Evolutionary conservation across 2,329 filamentous ascomycete species (phyloP).

Genomic region (Emergomyces pasteurianus): DNA sequence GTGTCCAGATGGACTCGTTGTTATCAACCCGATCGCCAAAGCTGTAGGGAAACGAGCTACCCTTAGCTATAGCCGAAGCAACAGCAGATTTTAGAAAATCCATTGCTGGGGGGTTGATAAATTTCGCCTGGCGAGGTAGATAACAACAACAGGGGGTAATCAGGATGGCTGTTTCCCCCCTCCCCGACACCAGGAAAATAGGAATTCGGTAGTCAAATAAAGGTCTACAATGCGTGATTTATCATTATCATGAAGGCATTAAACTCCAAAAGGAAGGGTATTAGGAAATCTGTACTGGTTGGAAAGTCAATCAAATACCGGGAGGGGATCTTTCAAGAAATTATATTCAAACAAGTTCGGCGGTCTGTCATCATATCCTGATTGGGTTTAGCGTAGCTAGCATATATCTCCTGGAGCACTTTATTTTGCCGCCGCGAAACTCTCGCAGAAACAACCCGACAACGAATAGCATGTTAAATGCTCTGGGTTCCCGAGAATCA

Average conservation of each 20-base stretch:
- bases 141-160: not conserved
- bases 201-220: not conserved
- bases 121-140: not conserved
- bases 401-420: no score
- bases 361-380: not conserved
- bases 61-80: conserved; percentile 90
- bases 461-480: no score
- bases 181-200: not conserved
- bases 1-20: conserved; percentile 89
- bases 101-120: conserved; percentile 43
- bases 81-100: conserved; percentile 97
- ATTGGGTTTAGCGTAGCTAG: not conserved
- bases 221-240: not conserved
- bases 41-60: conserved; percentile 80
- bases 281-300: not conserved
- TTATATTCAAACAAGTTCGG: not conserved
- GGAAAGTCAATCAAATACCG: no score
- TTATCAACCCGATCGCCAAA: conserved; percentile 89
- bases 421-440: not conserved
- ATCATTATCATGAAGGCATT: not conserved
- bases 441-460: no score
- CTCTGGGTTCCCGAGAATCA: not conserved
- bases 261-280: not conserved
- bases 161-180: not conserved
- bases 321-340: no score